Base-by-base conservation (phyloP, 2,329 filamentous ascomycete genomes). In the Stachybotrys echinatus region DNA sequence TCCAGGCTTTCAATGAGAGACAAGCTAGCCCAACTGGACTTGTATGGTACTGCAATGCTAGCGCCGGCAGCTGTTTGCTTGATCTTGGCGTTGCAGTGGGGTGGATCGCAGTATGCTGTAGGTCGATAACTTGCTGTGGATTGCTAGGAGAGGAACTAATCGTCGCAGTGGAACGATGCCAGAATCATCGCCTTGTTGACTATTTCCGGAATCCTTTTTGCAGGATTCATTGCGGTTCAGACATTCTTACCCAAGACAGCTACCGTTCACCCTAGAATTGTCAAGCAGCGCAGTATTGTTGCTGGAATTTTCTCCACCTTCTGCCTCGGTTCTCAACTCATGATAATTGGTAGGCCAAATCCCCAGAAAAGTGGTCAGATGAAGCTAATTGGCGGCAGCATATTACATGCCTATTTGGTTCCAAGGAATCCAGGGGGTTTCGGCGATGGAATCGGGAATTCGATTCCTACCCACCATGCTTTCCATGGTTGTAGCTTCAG, bases 341-440 rank as follows among this genome's bases (percentile, higher is more conserved):
- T 52, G 50, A 48, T 61, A 3, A 40, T 55, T n/a, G n/a, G n/a
- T n/a, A 14, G 48, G 55, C 54, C 12, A 19, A 47, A 27, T 18
- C 19, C 20, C n/a, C n/a, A n/a, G n/a, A n/a, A n/a, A n/a, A n/a
- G 37, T 38, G 17, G 12, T n/a, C 5, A 10, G 17, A 31, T 27
- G 23, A 14, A 12, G n/a, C n/a, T n/a, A n/a, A n/a, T n/a, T n/a
- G n/a, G n/a, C n/a, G n/a, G n/a, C n/a, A 55, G 65, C 70, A 5
- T 75, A 75, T 58, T 77, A 70, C 55, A 61, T 79, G 5, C 74
- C 76, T 12, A 67, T 79, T 49, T 80, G 74, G 72, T 79, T 77
- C 59, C 75, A 77, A 52, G 71, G 70, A 12, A 70, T 76, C 43
- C 61, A 72, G 47, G 72, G 62, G 8, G 51, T 54, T 18, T 55